These are phyloP conservation scores for Penicillium sp. DNA, from an alignment of 2,329 filamentous ascomycete species.

Conservation along the genomic window DNA sequence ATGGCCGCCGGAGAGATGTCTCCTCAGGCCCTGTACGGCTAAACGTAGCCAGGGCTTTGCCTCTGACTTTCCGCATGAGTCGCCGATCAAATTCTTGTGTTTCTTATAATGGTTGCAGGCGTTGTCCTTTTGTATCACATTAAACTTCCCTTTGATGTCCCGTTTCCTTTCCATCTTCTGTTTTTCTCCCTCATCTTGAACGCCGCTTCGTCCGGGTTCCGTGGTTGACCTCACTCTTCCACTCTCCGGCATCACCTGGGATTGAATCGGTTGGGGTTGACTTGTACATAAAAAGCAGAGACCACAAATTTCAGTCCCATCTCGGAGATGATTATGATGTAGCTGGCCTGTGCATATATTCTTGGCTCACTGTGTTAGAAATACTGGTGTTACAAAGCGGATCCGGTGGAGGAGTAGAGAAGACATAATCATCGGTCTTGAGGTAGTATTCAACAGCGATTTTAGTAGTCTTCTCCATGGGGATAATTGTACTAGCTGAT, in stretches of 20 bases:
- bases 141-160: constrained; percentile 33
- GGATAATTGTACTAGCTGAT: too few relatives aligned
- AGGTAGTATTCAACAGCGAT: too few relatives aligned
- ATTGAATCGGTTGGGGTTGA: constrained; percentile 30
- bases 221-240: constrained; percentile 28
- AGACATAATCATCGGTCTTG: too few relatives aligned
- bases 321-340: constrained; percentile 12
- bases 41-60: constrained; percentile 16
- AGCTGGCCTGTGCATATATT: not conserved
- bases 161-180: constrained; percentile 27
- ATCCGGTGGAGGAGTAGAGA: too few relatives aligned
- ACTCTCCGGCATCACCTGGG: constrained; percentile 25
- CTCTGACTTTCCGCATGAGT: constrained; percentile 12
- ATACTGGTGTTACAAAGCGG: too few relatives aligned
- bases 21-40: constrained; percentile 44
- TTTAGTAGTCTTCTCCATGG: too few relatives aligned
- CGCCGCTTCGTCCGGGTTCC: constrained; percentile 25
- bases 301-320: constrained; percentile 26
- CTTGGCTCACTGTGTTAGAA: not conserved
- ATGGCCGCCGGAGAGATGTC: constrained; percentile 68
- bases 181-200: constrained; percentile 29
- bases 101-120: constrained; percentile 37
- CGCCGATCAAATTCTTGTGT: constrained; percentile 29
- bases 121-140: constrained; percentile 39
- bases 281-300: constrained; percentile 42